Percentiles rank a stretch among this genome's conserved stretches.
Evolutionary conservation across 495 filamentous ascomycete genomes (phyloP).

Genomic region (Thozetella sp.): DNA sequence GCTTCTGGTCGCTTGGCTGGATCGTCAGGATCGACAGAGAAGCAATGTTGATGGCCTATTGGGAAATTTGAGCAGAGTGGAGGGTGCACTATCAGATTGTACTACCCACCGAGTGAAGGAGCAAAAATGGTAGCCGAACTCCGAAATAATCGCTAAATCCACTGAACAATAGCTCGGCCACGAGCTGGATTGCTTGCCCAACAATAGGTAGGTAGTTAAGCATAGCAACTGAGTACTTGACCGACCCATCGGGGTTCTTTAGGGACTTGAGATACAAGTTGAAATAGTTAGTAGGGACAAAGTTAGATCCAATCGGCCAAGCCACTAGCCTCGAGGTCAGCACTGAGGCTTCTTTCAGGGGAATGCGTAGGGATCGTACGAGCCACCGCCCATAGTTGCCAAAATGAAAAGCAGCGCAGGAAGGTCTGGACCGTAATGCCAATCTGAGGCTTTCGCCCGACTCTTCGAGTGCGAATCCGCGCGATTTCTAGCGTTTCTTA

Average conservation of each 20-base stretch:
- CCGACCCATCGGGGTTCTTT: not conserved
- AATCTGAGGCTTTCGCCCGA: not conserved
- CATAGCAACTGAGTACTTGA: not conserved
- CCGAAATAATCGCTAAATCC: not conserved
- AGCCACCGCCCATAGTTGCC: not conserved
- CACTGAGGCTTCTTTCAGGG: not conserved
- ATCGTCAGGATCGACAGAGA: not conserved
- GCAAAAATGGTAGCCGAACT: not conserved
- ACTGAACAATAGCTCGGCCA: not conserved
- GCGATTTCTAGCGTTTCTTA: not conserved
- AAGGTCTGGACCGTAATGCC: not conserved
- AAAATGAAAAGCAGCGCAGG: not conserved
- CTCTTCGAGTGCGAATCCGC: not conserved
- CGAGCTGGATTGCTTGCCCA: not conserved
- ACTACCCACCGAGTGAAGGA: not conserved
- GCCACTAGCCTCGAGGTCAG: not conserved
- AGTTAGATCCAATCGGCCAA: not conserved
- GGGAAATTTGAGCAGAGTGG: not conserved
- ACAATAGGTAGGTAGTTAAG: not conserved
- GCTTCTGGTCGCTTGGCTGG: not conserved
- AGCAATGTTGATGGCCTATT: not conserved
- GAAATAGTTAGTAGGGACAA: not conserved
- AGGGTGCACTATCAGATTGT: not conserved
- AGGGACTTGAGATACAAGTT: not conserved
- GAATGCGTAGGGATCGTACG: not conserved